A percentile compares a stretch with the other conserved stretches of the same genome.
Evolutionary conservation across 1,284 basidiomycete genomes (phyloP).

Genomic region (Sanghuangporus sanghuang): DNA sequence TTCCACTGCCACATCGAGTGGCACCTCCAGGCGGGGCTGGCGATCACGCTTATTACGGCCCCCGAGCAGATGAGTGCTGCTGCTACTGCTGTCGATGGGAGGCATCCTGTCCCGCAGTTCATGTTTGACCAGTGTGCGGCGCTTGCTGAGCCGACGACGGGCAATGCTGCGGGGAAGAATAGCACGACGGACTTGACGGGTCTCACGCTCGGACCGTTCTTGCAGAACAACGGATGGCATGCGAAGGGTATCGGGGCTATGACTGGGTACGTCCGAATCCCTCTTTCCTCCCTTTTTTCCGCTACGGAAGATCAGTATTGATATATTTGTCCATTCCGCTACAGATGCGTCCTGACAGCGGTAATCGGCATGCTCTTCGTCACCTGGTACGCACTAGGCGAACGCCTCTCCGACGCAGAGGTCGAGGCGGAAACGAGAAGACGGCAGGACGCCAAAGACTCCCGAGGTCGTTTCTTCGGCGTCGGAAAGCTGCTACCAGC

Average conservation of each 20-base stretch:
- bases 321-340: neutral
- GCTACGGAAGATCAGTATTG: neutral
- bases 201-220: constrained; percentile 59
- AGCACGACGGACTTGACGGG: constrained; percentile 60
- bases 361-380: constrained; percentile 78
- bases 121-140: constrained; percentile 70
- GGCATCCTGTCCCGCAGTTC: constrained; percentile 40
- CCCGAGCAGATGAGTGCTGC: constrained; percentile 48
- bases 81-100: constrained; percentile 22
- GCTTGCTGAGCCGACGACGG: constrained; percentile 53
- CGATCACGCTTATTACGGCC: constrained; percentile 74
- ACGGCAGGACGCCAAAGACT: constrained; percentile 49
- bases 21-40: constrained; percentile 78
- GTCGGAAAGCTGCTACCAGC: neutral
- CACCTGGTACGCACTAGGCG: constrained; percentile 77
- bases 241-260: constrained; percentile 80
- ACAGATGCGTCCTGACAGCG: constrained; percentile 74
- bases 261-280: constrained; percentile 40
- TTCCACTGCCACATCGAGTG: constrained; percentile 83
- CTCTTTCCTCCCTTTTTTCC: neutral
- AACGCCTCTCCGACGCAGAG: constrained; percentile 67
- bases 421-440: constrained; percentile 64
- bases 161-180: constrained; percentile 76
- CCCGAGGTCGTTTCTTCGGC: constrained; percentile 2
- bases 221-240: constrained; percentile 75